Conservation (phyloP, 2,329 filamentous ascomycete species). For the Colletotrichum costaricense region DNA sequence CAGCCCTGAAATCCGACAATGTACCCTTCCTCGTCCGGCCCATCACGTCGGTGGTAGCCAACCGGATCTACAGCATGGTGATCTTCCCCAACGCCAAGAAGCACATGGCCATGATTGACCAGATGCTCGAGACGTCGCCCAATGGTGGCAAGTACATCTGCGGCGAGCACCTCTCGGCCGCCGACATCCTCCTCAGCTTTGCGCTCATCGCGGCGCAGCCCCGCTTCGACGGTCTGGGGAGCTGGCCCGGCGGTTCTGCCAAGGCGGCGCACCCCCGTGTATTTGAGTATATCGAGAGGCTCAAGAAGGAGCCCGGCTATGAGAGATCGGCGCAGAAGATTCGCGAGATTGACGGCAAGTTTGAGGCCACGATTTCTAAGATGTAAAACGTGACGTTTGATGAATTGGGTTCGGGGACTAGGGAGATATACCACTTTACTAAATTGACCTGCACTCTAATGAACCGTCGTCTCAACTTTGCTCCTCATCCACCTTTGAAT, state of each 20-base stretch:
- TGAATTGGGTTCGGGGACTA: neutral
- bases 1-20: conserved; percentile 56
- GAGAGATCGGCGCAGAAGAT: conserved; percentile 60
- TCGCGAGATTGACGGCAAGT: conserved; percentile 58
- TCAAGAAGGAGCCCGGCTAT: conserved; percentile 61
- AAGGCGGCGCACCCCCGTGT: conserved; percentile 55
- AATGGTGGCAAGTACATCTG: conserved; percentile 59
- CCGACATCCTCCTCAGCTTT: conserved; percentile 66
- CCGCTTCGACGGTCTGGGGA: conserved; percentile 52
- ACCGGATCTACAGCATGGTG: conserved; percentile 52
- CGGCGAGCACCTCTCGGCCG: conserved; percentile 60
- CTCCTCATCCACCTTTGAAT: neutral
- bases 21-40: conserved; percentile 67
- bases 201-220: conserved; percentile 57
- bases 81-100: conserved; percentile 60
- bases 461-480: neutral
- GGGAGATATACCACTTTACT: conserved; percentile 14
- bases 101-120: conserved; percentile 62
- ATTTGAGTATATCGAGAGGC: conserved; percentile 57
- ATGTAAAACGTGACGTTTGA: conserved; percentile 1
- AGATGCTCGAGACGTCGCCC: conserved; percentile 57
- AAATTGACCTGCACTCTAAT: neutral
- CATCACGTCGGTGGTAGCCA: conserved; percentile 59
- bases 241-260: conserved; percentile 54
- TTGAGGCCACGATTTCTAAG: conserved; percentile 35